Conservation (phyloP, 2,329 filamentous ascomycete genomes). For the Ascocoryne sarcoides region DNA sequence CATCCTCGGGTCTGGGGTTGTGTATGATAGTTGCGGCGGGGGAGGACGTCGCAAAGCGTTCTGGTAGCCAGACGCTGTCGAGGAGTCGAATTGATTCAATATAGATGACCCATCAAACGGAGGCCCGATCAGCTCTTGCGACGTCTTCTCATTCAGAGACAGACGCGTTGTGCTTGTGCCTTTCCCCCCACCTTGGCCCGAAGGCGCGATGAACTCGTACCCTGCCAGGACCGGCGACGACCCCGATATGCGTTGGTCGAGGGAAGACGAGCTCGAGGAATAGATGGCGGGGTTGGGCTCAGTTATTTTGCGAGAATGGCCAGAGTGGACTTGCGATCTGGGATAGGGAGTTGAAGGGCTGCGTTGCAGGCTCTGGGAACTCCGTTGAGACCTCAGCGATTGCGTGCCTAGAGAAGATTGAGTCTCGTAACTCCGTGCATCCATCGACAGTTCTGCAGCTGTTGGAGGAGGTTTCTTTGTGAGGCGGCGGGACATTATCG, state of each 20-base stretch:
- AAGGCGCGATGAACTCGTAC: conserved; percentile 19
- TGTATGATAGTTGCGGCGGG: conserved; percentile 39
- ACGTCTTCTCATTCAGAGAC: conserved; percentile 34
- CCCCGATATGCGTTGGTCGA: conserved; percentile 24
- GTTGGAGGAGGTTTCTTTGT: conserved; percentile 50
- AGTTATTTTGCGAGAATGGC: conserved; percentile 33
- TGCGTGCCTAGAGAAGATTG: conserved; percentile 50
- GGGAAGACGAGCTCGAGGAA: conserved; percentile 30
- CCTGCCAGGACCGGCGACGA: conserved; percentile 24
- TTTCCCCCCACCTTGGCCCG: conserved; percentile 12
- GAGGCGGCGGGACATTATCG: conserved; percentile 43
- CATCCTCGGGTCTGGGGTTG: conserved; percentile 44
- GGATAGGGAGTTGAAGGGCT: conserved; percentile 49
- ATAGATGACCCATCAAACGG: conserved; percentile 57
- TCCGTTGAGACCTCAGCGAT: conserved; percentile 1
- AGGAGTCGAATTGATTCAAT: conserved; percentile 47
- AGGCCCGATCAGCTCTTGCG: conserved; percentile 55
- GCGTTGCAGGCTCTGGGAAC: conserved; percentile 53
- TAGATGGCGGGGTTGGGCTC: conserved; percentile 38
- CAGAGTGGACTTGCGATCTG: conserved; percentile 19
- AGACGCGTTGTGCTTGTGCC: conserved; percentile 26
- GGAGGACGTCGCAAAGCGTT: conserved; percentile 32
- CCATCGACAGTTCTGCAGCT: conserved; percentile 31
- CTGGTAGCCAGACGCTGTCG: conserved; percentile 27
- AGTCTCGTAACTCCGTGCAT: conserved; percentile 42